Conservation (phyloP, 164 flowering plant genomes). For the Sextonia rubra region DNA sequence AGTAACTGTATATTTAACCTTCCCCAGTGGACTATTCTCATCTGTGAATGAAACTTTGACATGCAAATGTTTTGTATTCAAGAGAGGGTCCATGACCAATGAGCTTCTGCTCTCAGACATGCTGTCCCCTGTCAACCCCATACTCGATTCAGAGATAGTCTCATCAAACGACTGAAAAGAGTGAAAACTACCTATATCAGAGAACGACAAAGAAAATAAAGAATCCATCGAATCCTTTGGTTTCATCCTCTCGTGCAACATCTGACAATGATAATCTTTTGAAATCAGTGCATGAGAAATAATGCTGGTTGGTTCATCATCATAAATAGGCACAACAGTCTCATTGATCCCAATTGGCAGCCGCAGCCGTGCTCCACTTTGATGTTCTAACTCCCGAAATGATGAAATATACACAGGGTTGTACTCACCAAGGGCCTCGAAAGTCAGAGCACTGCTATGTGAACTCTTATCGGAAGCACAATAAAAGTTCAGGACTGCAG, state of each 20-base stretch:
- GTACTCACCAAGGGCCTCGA: constrained; percentile 50
- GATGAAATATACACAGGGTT: constrained; percentile 64
- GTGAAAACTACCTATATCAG: constrained; percentile 38
- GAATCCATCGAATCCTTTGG: constrained; percentile 45
- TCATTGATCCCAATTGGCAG: constrained; percentile 77
- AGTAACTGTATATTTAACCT: constrained; percentile 80
- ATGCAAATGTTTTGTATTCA: constrained; percentile 69
- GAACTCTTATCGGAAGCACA: constrained; percentile 56
- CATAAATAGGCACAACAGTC: constrained; percentile 81
- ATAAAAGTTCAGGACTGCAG: constrained; percentile 52
- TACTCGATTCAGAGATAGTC: constrained; percentile 40
- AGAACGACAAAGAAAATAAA: constrained; percentile 29
- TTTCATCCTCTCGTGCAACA: constrained; percentile 59
- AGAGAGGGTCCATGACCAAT: constrained; percentile 50
- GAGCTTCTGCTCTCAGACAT: constrained; percentile 61
- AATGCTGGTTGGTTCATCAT: constrained; percentile 94
- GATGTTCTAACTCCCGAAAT: constrained; percentile 53
- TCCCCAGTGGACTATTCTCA: constrained; percentile 54
- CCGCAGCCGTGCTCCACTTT: constrained; percentile 65
- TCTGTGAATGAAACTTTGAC: constrained; percentile 56
- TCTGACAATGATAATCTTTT: constrained; percentile 55
- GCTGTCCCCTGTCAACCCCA: constrained; percentile 61
- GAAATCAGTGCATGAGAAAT: constrained; percentile 70
- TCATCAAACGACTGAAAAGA: constrained; percentile 55
- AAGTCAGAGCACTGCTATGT: constrained; percentile 40